These are phyloP conservation scores for Penicillium digitatum DNA, from an alignment of 2,329 filamentous ascomycete species.

Conservation along the genomic window DNA sequence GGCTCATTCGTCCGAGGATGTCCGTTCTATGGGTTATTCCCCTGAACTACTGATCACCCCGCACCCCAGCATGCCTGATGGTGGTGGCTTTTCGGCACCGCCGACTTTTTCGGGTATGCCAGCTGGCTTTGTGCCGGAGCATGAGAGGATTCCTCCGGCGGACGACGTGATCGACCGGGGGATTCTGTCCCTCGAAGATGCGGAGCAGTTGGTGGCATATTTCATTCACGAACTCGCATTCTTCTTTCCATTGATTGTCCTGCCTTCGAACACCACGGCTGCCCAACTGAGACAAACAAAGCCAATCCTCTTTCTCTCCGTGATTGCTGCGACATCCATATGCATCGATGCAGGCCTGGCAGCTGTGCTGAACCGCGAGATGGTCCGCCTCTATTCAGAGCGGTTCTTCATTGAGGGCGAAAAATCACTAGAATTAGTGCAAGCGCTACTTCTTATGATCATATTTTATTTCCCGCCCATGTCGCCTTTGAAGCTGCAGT, in stretches of 20 bases:
- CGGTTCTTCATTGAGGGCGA: constrained; percentile 49
- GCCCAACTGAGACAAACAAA: constrained; percentile 40
- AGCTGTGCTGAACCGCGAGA: constrained; percentile 46
- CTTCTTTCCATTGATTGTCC: constrained; percentile 31
- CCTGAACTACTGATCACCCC: constrained; percentile 19
- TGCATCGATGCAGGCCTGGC: constrained; percentile 49
- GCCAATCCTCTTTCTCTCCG: constrained; percentile 65
- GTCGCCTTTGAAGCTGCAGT: constrained; percentile 47
- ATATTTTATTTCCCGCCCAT: constrained; percentile 51
- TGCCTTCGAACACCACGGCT: constrained; percentile 30
- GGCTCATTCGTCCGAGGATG: constrained; percentile 21
- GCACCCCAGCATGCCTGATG: constrained; percentile 19
- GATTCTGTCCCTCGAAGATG: constrained; percentile 31
- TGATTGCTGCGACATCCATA: constrained; percentile 63
- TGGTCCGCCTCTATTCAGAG: constrained; percentile 48
- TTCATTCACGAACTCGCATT: constrained; percentile 30
- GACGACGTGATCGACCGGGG: constrained; percentile 34
- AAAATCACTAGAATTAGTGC: constrained; percentile 51
- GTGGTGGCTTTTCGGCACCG: constrained; percentile 18
- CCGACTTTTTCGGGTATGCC: constrained; percentile 20
- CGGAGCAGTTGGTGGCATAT: constrained; percentile 31
- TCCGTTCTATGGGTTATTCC: constrained; percentile 25
- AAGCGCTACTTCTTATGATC: constrained; percentile 48
- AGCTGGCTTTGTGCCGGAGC: constrained; percentile 18
- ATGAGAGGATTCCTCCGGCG: constrained; percentile 4